Conservation (phyloP, 352 stramenopile species). For the Pythium angustatum region DNA sequence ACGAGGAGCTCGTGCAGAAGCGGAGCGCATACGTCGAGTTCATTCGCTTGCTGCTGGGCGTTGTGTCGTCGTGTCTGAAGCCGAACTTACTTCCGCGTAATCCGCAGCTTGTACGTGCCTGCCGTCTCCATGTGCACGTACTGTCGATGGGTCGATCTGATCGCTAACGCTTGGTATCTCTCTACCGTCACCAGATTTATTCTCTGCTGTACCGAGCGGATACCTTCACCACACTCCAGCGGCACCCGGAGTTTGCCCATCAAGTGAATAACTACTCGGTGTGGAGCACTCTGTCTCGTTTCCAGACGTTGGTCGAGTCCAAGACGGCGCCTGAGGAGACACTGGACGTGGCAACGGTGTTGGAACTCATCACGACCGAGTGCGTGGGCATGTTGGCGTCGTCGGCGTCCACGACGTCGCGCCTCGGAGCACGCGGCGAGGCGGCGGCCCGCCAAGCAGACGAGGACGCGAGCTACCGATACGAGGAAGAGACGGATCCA, state of each 20-base stretch:
- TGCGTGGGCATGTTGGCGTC: conserved; percentile 67
- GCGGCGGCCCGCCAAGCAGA: conserved; percentile 4
- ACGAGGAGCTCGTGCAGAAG: conserved; percentile 54
- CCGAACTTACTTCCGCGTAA: conserved; percentile 64
- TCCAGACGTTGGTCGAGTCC: conserved; percentile 59
- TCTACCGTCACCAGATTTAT: conserved; percentile 59
- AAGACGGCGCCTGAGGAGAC: conserved; percentile 56
- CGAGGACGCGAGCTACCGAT: conserved; percentile 76
- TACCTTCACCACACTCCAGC: conserved; percentile 54
- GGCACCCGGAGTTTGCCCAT: conserved; percentile 57
- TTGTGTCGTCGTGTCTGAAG: conserved; percentile 72
- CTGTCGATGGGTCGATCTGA: neutral
- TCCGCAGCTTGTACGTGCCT: conserved; percentile 63
- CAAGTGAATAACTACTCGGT: conserved; percentile 64
- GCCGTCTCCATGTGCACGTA: neutral
- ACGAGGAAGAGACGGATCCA: conserved; percentile 69
- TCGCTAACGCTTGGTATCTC: neutral
- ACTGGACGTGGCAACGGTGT: conserved; percentile 66
- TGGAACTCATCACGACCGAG: conserved; percentile 67
- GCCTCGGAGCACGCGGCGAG: neutral
- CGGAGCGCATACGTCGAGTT: conserved; percentile 75
- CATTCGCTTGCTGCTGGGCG: conserved; percentile 63
- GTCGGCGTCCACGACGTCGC: conserved; percentile 32
- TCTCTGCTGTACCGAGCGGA: conserved; percentile 69
- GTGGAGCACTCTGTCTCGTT: conserved; percentile 65